phyloP scores from a whole-genome alignment of 2,329 filamentous ascomycete species.

The Pseudogymnoascus sp. region DNA sequence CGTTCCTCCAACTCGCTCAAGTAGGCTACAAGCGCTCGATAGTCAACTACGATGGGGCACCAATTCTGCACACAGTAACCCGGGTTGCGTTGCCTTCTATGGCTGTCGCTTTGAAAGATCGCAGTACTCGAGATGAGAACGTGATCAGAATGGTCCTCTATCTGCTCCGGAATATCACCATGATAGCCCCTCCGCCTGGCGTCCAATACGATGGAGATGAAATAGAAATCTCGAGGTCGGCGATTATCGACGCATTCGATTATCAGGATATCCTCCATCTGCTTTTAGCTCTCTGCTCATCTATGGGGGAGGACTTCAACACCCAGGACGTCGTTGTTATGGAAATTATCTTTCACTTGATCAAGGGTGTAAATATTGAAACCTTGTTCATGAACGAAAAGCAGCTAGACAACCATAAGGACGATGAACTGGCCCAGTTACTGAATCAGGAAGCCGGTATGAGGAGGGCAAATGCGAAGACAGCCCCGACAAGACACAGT shows the following conservation, averaged over 20 bases:
- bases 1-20: conserved; percentile 81
- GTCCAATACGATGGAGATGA: conserved; percentile 80
- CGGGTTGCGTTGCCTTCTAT: conserved; percentile 79
- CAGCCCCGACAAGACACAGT: conserved; percentile 79
- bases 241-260: conserved; percentile 81
- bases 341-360: conserved; percentile 84
- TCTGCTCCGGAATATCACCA: conserved; percentile 79
- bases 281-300: conserved; percentile 79
- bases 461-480: conserved; percentile 66
- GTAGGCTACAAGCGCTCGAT: conserved; percentile 83
- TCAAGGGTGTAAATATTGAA: conserved; percentile 79
- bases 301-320: conserved; percentile 88
- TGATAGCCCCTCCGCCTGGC: conserved; percentile 68
- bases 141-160: conserved; percentile 88
- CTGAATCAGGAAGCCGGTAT: conserved; percentile 80
- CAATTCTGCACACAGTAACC: conserved; percentile 73
- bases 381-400: conserved; percentile 79
- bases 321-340: conserved; percentile 82
- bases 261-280: conserved; percentile 85
- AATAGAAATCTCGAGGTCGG: conserved; percentile 77
- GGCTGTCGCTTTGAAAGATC: conserved; percentile 67
- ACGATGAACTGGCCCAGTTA: conserved; percentile 64
- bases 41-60: conserved; percentile 70
- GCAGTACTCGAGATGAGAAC: conserved; percentile 73
- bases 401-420: conserved; percentile 60